Conservation (phyloP, 2,329 filamentous ascomycete genomes). For the Hypoxylon sp. region DNA sequence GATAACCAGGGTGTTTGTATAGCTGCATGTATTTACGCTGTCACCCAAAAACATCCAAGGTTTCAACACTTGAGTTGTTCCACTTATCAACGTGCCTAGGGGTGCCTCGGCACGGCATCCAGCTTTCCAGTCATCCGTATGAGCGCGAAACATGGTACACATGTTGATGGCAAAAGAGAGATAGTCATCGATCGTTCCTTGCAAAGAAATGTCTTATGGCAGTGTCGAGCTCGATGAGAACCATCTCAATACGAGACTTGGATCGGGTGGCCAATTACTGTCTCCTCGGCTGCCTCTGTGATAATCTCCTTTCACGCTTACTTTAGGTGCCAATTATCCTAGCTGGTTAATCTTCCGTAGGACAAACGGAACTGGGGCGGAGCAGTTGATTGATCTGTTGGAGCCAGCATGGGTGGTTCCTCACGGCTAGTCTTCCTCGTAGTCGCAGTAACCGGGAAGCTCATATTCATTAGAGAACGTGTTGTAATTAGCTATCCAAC, state of each 20-base stretch:
- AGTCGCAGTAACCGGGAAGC: conserved; percentile 33
- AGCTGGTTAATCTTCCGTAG: conserved; percentile 31
- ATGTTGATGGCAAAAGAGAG: conserved; percentile 26
- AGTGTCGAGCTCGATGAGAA: conserved; percentile 29
- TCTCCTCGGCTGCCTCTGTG: conserved; percentile 14
- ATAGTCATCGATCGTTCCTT: conserved; percentile 15
- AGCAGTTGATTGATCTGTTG: conserved; percentile 35
- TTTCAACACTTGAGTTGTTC: conserved; percentile 31
- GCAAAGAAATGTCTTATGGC: conserved; percentile 12
- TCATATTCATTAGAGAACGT: conserved; percentile 23
- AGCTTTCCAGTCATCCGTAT: conserved; percentile 26
- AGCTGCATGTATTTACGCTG: conserved; percentile 16
- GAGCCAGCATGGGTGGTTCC: conserved; percentile 29
- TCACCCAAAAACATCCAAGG: conserved; percentile 32
- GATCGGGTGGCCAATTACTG: conserved; percentile 30
- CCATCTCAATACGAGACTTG: conserved; percentile 22
- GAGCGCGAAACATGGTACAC: conserved; percentile 28
- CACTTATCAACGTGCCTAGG: conserved; percentile 26
- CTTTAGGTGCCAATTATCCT: conserved; percentile 23
- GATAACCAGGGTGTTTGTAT: conserved; percentile 19
- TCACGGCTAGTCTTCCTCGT: conserved; percentile 29
- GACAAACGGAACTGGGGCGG: conserved; percentile 39
- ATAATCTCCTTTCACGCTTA: conserved; percentile 25
- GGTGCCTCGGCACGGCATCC: conserved; percentile 29
- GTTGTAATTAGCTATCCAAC: conserved; percentile 34